Percentiles rank a stretch among this genome's conserved stretches.
Evolutionary conservation across 202 grass and related monocot species (phyloP).

Genomic region (Saccharum hybrid): DNA sequence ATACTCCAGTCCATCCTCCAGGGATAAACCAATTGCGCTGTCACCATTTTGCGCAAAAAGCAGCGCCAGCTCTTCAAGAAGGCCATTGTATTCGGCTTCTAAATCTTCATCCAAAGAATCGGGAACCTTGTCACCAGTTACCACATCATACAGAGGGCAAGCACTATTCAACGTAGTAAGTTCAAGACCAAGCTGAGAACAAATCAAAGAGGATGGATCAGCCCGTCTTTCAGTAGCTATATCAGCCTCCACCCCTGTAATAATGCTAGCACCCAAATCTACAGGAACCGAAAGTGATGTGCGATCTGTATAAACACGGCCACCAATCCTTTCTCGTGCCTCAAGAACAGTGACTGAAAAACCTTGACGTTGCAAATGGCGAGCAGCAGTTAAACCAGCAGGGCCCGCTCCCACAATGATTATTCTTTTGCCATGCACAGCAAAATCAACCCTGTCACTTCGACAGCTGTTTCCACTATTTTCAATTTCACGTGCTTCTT

Average conservation of each 20-base stretch:
- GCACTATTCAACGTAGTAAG: constrained; percentile 88
- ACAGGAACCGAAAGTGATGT: constrained; percentile 94
- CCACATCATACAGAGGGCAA: constrained; percentile 96
- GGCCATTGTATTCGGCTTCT: constrained; percentile 86
- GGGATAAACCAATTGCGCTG: constrained; percentile 76
- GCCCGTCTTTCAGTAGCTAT: constrained; percentile 92
- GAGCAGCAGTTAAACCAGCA: constrained; percentile 87
- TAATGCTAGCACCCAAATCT: constrained; percentile 99
- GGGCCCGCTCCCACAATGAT: constrained; percentile 94
- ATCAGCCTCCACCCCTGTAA: constrained; percentile 96
- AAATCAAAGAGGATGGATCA: constrained; percentile 95
- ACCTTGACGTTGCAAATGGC: constrained; percentile 85
- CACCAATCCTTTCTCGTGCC: constrained; percentile 87
- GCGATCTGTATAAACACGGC: constrained; percentile 89
- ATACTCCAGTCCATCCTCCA: constrained; percentile 94
- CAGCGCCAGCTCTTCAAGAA: constrained; percentile 91
- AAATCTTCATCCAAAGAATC: constrained; percentile 77
- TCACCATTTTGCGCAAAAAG: constrained; percentile 94
- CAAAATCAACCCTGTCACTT: constrained; percentile 43
- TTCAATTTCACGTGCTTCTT: constrained; percentile 40
- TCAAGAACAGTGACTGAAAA: constrained; percentile 93
- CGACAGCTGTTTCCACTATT: constrained; percentile 41
- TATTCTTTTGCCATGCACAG: constrained; percentile 55
- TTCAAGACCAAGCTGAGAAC: constrained; percentile 93
- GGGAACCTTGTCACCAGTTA: constrained; percentile 83